phyloP scores from a whole-genome alignment of 768 basidiomycete species.

The Pleurotus cornucopiae region DNA sequence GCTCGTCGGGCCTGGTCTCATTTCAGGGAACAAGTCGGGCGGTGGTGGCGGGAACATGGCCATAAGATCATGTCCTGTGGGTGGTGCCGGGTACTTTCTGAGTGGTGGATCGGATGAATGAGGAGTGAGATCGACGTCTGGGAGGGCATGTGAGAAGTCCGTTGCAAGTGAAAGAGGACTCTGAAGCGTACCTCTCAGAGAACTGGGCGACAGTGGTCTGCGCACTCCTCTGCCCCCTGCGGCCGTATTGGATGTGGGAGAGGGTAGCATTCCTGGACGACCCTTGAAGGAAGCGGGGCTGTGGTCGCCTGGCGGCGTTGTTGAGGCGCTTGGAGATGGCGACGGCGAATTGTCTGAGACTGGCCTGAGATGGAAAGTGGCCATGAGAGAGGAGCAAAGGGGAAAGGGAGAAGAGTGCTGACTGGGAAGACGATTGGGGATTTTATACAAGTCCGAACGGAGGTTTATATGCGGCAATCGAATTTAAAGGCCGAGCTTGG shows the following conservation, averaged over 20 bases:
- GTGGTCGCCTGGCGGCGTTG: conserved; percentile 41
- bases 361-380: conserved; percentile 53
- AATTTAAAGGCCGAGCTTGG: neutral
- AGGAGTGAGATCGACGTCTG: neutral
- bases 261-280: conserved; percentile 17
- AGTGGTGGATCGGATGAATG: conserved; percentile 29
- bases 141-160: neutral
- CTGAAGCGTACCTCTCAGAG: conserved; percentile 47
- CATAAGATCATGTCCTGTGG: conserved; percentile 82
- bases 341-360: conserved; percentile 44
- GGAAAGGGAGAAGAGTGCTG: conserved; percentile 10
- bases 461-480: conserved; percentile 15
- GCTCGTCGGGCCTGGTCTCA: conserved; percentile 62
- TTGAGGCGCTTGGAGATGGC: conserved; percentile 48
- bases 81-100: conserved; percentile 69
- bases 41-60: conserved; percentile 74
- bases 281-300: conserved; percentile 30
- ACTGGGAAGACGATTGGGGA: conserved; percentile 11
- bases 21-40: conserved; percentile 47
- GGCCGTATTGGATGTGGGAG: conserved; percentile 24
- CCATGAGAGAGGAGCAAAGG: conserved; percentile 23
- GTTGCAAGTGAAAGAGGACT: neutral
- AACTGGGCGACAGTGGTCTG: conserved; percentile 60
- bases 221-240: conserved; percentile 29
- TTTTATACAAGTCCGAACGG: conserved; percentile 8